Evolutionary conservation across 345 rosid genomes (phyloP), one percentile per base, ranked within the genome.

Genomic region (Eucalyptus erythrocorys): DNA sequence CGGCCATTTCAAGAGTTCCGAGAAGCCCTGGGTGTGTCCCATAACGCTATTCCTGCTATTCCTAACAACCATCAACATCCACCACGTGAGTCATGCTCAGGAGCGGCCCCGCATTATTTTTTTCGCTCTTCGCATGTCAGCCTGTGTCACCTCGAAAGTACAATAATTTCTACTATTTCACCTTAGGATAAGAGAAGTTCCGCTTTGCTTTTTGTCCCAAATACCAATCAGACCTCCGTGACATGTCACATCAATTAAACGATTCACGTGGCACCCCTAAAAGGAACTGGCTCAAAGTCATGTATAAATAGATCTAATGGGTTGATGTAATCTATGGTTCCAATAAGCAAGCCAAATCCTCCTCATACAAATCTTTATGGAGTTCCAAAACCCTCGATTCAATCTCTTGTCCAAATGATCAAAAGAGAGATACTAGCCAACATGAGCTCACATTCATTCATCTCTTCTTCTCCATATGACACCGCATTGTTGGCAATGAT

Each of bases 321-420:
- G 64, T 5, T 26, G 10, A 57, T 57, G 4, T 6, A 57, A 57
- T 57, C 30, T 57, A 11, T 14, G 0, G 26, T 26, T 24, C 64
- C n/a, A 57, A 57, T 11, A 26, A 57, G 64, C 30, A 24, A 57
- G 30, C 50, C 15, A 48, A 48, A 48, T 48, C 50, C 50, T 48
- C 13, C 50, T 48, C 50, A 48, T 16, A 13, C 16, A 13, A 13
- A 48, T 48, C 50, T 48, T 80, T 27, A 91, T 92, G 92, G 90
- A 88, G 16, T 14, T 37, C 48, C 84, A 86, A 43, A 6, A 66
- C 24, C 87, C 14, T 86, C 89, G n/a, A 84, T 88, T 86, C 87
- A 89, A 42, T 88, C 85, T 50, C 51, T 49, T 49, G 91, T 90
- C 86, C n/a, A 59, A 26, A 27, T 5, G 32, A 59, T 59, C 66